Percentiles rank a stretch among this genome's conserved stretches.
Conservation (phyloP, 2,329 filamentous ascomycete species). For the Ophiostoma perfectum region DNA sequence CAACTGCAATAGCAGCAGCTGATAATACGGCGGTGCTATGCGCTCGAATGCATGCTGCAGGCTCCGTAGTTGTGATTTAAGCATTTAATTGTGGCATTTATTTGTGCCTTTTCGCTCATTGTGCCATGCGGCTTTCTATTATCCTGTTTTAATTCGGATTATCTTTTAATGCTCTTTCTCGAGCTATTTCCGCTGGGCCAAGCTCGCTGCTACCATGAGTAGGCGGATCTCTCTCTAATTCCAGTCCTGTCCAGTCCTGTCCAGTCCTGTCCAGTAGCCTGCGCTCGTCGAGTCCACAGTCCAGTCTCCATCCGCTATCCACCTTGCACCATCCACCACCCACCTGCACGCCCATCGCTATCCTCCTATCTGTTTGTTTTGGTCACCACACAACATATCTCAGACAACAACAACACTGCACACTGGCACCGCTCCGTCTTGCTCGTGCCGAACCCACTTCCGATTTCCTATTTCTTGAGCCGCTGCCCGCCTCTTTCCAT, state of each 20-base stretch:
- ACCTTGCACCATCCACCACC: neutral
- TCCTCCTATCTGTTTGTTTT: conserved; percentile 12
- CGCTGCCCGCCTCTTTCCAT: conserved; percentile 22
- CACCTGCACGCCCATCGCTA: neutral
- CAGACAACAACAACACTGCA: conserved; percentile 24
- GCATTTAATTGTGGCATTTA: neutral
- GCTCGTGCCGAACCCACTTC: conserved; percentile 24
- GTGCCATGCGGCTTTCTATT: conserved; percentile 6
- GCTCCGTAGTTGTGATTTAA: conserved; percentile 8
- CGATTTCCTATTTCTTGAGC: conserved; percentile 28
- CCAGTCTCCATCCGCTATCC: no score
- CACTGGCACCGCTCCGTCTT: neutral
- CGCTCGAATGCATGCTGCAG: conserved; percentile 1
- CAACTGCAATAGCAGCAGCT: neutral
- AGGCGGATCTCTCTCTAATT: neutral
- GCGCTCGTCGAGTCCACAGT: no score
- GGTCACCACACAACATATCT: neutral
- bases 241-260: no score
- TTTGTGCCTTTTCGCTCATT: neutral
- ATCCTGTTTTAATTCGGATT: neutral
- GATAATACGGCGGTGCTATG: conserved; percentile 6
- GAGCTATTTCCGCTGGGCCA: neutral
- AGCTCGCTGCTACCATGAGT: neutral
- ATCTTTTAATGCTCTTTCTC: conserved; percentile 2
- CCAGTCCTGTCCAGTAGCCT: no score